Base-by-base conservation (phyloP, 169 alveolate species). In the Sarcocystis neurona region DNA sequence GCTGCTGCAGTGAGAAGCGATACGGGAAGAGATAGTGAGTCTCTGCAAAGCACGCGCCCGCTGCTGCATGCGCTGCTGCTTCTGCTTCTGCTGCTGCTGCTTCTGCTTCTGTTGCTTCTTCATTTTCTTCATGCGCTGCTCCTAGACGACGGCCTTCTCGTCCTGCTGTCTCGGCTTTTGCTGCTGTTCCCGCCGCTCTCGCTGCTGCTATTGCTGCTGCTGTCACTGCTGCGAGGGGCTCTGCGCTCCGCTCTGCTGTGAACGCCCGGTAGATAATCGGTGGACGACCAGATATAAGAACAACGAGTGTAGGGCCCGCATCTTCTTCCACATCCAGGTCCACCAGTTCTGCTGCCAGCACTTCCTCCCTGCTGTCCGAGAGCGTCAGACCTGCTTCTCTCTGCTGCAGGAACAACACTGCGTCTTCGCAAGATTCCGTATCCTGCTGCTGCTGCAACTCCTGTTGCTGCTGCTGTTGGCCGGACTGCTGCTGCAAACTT, bases 241-340 rank as follows among this genome's bases (percentile, higher is more conserved):
- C 89, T 0, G 80, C 74, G 84, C 89, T 10, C 43, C 20, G 53
- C 46, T 5, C 5, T 34, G 47, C 60, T 15, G 79, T 18, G 44
- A 89, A 93, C 44, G 92, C 90, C 18, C 95, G 41, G 63, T 93
- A 93, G 44, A 93, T 44, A 30, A 93, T 77, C 48, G 91, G 85
- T 4, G 95, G 95, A 50, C 95, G 47, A 37, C 95, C 95, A 23
- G 95, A 89, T 46, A 93, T 56, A 60, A 93, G 46, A 44, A 92
- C 90, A 12, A 91, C 89, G 27, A 93, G 74, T 8, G 95, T 93
- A 34, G 95, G 95, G 37, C 95, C 95, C 20, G 34, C 48, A 66
- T 92, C 95, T 3, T 89, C 87, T 15, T 5, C 75, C 43, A 37
- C 41, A 18, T 39, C 58, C n/a, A 93, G 70, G 53, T 90, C 94